Conservation (phyloP, 1,139 yeast genomes). For the Saccharomycopsis crataegensis region DNA sequence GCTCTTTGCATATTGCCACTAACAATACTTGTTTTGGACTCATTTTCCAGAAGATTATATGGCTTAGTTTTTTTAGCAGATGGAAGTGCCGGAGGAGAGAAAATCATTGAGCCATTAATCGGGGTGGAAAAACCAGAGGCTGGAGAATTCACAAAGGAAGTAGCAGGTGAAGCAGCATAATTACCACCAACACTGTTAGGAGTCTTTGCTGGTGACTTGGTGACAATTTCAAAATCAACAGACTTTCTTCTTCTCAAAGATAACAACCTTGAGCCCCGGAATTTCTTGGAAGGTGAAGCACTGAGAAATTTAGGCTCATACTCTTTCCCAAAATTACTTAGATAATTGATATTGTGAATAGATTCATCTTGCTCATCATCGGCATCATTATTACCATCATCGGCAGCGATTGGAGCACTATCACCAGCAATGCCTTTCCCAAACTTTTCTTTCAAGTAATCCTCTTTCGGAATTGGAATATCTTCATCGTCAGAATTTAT, state of each 20-base stretch:
- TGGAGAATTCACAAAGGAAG: neutral
- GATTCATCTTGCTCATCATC: neutral
- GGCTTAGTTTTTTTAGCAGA: neutral
- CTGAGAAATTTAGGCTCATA: conserved; percentile 12
- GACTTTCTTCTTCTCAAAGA: conserved; percentile 13
- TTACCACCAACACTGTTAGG: neutral
- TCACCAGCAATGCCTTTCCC: neutral
- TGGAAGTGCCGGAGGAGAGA: neutral
- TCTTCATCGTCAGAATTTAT: conserved; percentile 33
- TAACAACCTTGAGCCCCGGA: neutral
- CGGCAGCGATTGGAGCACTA: neutral
- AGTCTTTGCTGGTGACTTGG: neutral
- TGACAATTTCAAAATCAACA: conserved; percentile 15
- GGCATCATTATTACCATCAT: neutral
- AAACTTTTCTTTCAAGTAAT: neutral
- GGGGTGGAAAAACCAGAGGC: neutral
- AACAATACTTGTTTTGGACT: neutral
- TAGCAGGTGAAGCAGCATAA: neutral
- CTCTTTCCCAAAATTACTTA: conserved; percentile 11
- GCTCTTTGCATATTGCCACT: neutral
- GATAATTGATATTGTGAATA: neutral
- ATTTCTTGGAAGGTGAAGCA: conserved; percentile 2
- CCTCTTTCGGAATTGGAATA: conserved; percentile 25
- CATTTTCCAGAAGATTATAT: neutral
- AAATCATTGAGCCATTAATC: neutral